Evolutionary conservation across 768 basidiomycete species (phyloP), one percentile per base, ranked within the genome.

Genomic region (Suillus alpinus): DNA sequence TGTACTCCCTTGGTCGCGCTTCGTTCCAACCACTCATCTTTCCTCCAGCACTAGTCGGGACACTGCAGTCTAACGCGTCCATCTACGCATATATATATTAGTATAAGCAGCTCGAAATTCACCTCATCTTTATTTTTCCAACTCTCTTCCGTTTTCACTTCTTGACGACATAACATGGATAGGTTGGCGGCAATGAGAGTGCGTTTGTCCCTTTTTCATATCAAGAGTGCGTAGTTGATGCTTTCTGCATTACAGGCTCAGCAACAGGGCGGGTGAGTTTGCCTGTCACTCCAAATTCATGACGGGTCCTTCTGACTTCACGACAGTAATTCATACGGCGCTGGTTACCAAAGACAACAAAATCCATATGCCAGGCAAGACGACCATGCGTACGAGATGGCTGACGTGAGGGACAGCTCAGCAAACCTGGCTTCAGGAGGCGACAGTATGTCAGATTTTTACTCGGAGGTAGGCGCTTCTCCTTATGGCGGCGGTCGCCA

Each of bases 151-250:
- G 36, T 8, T 60, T 65, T 66, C 74, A 67, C 66, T 89, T 16
- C 57, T 59, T 92, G 87, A 91, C 94, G 71, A 71, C 61, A 52
- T 36, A 66, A 59, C 65, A 86, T 94, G 84, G 93, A 95, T 79
- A 86, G 94, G 82, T 83, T 95, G 65, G 93, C 91, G 68, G 91
- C 89, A 64, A 85, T 91, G 86, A 85, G 91, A 78, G 91, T 91
- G 61, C 61, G 86, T 72, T 3, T 2, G 10, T 56, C 49, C 0
- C 7, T 31, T 5, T 34, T 56, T 26, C 14, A 52, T n/a, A 12
- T 43, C 14, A 32, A 51, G 23, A 26, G 16, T 16, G 32, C 1
- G 9, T 10, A 50, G 39, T 65, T 71, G 36, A 69, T 3, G 50
- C 9, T 39, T 40, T 29, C 23, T 39, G 34, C 44, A 29, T 49